Evolutionary conservation across 805 yeast genomes (phyloP), one percentile per base, ranked within the genome.

Genomic region (Yarrowia sp.): DNA sequence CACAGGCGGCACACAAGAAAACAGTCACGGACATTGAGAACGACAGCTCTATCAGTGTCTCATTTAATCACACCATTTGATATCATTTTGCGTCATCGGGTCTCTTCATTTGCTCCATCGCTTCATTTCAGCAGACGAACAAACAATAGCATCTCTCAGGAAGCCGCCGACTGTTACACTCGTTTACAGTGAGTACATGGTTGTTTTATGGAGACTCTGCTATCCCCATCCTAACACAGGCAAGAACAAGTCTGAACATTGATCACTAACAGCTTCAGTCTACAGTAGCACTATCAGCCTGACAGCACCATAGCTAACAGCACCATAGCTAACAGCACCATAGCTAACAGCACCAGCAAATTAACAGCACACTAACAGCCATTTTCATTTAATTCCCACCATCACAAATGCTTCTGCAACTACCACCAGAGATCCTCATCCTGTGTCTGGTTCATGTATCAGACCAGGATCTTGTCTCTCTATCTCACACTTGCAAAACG

Each of bases 361-460:
- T n/a, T n/a, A n/a, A n/a, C n/a, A n/a, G n/a, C n/a, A 27, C 29
- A 7, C 27, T 25, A 7, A 1, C 31, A 8, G 4, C 42, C 6
- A 13, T 19, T n/a, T 10, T 2, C 31, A 14, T 6, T 2, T 39
- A 6, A 22, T 14, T 10, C 27, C n/a, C 18, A 22, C 24, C 19
- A 6, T n/a, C 41, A 36, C 24, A 8, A 16, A 76, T 75, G 33
- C 73, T 70, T 41, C 76, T 68, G 38, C 75, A 73, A 22, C 73
- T 63, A 36, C 72, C 73, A 24, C 65, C 63, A 63, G 63, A 32
- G 63, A 25, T 56, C 18, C 31, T 51, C 24, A 46, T 62, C 8
- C 47, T 41, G 12, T 21, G 32, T 19, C 35, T 22, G 39, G 51
- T 25, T 16, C 58, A 25, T 35, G 14, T 55, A 4, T 24, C 35